Base-by-base conservation (phyloP, 164 flowering plant genomes). In the Vitis riparia region DNA sequence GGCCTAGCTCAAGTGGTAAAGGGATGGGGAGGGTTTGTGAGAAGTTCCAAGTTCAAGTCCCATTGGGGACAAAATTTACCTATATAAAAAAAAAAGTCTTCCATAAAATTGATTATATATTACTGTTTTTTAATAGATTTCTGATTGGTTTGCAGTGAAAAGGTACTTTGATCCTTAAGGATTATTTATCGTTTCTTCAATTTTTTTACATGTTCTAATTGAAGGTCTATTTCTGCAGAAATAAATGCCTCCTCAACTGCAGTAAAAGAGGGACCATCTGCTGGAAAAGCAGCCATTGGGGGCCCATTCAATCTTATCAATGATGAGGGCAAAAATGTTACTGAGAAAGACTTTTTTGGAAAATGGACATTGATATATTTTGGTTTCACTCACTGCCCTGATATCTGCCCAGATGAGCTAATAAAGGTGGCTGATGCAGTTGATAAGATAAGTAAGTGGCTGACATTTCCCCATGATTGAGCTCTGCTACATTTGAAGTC, bases 321-420 rank as follows among this genome's bases (percentile, higher is more conserved):
- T 67, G 91, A 90, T 73, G 81, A 91, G 30, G 99, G 99, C 57
- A 91, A 88, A 78, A 47, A 71, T 55, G 96, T 93, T 9, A 86
- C 96, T 15, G 96, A 91, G 11, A 85, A 81, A 59, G 89, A 90
- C 74, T 91, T 93, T 30, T 0, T 76, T 69, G 98, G 96, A 52
- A 87, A 86, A 57, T 95, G 99, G 99, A 91, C 78, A 55, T n/a
- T 93, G 74, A 69, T 95, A 57, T 95, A 95, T 79, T 95, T 95
- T 79, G 99, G 98, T 52, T 93, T 95, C 77, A 95, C 99, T 17
- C 96, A 91, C 76, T 95, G 99, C 79, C 99, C 99, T 68, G 98
- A 95, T 78, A 95, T 95, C 72, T 95, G 99, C 71, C 98, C 99
- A 23, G 97, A 90, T 72, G 98, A 93, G 77, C 87, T 95, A 59